Percentiles rank a stretch among this genome's conserved stretches.
Evolutionary conservation across 345 rosid species (phyloP).

Genomic region (Anacardium occidentale): DNA sequence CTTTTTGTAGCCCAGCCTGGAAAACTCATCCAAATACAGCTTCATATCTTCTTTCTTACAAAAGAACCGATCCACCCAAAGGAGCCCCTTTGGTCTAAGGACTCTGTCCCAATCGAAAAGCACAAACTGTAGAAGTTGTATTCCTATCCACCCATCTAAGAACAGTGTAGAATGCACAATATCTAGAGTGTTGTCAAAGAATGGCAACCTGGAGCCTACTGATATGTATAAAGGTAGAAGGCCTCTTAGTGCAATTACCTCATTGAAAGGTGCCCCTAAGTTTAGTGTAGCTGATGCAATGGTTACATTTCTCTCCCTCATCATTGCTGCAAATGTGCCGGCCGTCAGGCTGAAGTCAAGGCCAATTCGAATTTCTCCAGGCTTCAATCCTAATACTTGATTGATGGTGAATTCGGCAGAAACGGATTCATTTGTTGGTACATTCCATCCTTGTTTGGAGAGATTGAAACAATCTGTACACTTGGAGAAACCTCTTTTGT

Average conservation of each 20-base stretch:
- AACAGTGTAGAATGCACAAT: slow-evolving; percentile 47
- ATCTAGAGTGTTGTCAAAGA: slow-evolving; percentile 59
- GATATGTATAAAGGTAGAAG: slow-evolving; percentile 48
- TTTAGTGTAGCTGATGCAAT: slow-evolving; percentile 43
- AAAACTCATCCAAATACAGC: slow-evolving; percentile 43
- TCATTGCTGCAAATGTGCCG: slow-evolving; percentile 54
- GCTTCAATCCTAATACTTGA: slow-evolving; percentile 43
- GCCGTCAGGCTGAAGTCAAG: slow-evolving; percentile 56
- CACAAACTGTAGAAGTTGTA: slow-evolving; percentile 45
- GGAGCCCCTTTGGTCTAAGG: slow-evolving; percentile 45
- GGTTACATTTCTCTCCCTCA: slow-evolving; percentile 50
- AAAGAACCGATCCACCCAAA: slow-evolving; percentile 60
- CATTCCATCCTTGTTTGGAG: slow-evolving; percentile 44
- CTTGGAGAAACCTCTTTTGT: slow-evolving; percentile 48
- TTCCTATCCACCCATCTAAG: slow-evolving; percentile 52
- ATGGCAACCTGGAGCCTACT: slow-evolving; percentile 51
- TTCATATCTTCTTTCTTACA: slow-evolving; percentile 41
- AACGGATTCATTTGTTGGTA: slow-evolving; percentile 25
- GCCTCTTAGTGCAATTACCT: slow-evolving; percentile 54
- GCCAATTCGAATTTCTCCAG: slow-evolving; percentile 51
- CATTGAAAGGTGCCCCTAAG: slow-evolving; percentile 53
- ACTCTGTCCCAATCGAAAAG: slow-evolving; percentile 53
- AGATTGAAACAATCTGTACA: slow-evolving; percentile 55
- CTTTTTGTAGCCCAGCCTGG: slow-evolving; percentile 42
- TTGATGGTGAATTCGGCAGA: slow-evolving; percentile 54